Evolutionary conservation across 352 stramenopile species (phyloP).

Genomic region (Globisporangium ultimum): DNA sequence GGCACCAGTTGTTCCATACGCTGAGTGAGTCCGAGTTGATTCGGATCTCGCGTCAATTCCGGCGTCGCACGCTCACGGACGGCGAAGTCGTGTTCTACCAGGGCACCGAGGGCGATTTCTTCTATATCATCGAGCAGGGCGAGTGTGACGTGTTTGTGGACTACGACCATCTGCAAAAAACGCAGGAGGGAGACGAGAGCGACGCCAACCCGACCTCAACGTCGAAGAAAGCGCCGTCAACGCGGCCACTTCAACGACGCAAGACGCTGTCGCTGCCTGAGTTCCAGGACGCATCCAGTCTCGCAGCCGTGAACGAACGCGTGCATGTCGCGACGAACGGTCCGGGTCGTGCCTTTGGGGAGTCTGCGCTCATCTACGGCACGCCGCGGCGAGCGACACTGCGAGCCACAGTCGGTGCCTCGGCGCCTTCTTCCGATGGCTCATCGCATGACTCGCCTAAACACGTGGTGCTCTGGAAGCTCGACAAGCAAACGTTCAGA

Average conservation of each 20-base stretch:
- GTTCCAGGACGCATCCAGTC: slow-evolving; percentile 57
- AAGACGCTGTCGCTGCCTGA: slow-evolving; percentile 71
- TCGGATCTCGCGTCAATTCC: slow-evolving; percentile 50
- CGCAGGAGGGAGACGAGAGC: slow-evolving; percentile 22
- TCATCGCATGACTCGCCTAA: background rate
- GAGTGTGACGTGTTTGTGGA: slow-evolving; percentile 84
- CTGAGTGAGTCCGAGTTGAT: slow-evolving; percentile 67
- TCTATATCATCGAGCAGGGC: slow-evolving; percentile 77
- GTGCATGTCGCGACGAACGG: slow-evolving; percentile 82
- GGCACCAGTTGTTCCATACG: slow-evolving; percentile 80
- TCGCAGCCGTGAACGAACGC: slow-evolving; percentile 59
- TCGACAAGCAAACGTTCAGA: slow-evolving; percentile 69
- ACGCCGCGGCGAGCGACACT: slow-evolving; percentile 78
- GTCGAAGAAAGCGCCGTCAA: slow-evolving; percentile 13
- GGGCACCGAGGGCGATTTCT: slow-evolving; percentile 65
- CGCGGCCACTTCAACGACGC: slow-evolving; percentile 39
- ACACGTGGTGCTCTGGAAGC: slow-evolving; percentile 65
- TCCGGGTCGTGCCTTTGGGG: slow-evolving; percentile 71
- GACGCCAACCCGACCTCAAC: slow-evolving; percentile 13
- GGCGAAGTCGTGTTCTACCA: slow-evolving; percentile 87
- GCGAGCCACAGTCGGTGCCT: slow-evolving; percentile 17
- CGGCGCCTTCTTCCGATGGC: slow-evolving; percentile 1
- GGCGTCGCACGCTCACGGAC: slow-evolving; percentile 41
- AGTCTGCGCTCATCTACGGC: slow-evolving; percentile 84
- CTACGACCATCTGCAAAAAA: slow-evolving; percentile 66